Conservation (phyloP, 352 stramenopile species). For the Pythium scleroteichum region DNA sequence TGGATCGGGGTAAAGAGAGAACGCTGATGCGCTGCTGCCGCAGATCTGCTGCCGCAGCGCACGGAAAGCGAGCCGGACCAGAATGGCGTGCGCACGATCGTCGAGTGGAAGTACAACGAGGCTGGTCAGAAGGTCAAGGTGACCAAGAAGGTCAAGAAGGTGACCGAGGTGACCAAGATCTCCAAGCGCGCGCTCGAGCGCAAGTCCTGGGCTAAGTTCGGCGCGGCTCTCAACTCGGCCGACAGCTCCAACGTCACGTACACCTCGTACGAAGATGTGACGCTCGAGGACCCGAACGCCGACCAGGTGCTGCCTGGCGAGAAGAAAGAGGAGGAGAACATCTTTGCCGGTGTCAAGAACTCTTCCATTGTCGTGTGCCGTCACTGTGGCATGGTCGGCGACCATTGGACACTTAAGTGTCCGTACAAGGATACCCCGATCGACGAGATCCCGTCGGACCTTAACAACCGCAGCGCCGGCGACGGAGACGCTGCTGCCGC, state of each 20-base stretch:
- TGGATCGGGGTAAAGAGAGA: too few species aligned
- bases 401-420: conserved; percentile 92
- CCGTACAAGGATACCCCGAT: conserved; percentile 89
- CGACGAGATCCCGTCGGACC: conserved; percentile 74
- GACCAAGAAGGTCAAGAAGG: conserved; percentile 90
- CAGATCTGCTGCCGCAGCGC: conserved; percentile 75
- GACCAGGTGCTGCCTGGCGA: conserved; percentile 85
- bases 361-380: conserved; percentile 89
- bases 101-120: conserved; percentile 91
- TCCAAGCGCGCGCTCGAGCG: conserved; percentile 85
- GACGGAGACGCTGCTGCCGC: conserved; percentile 34
- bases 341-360: conserved; percentile 87
- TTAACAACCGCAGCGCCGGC: conserved; percentile 48
- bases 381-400: conserved; percentile 89
- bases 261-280: conserved; percentile 80
- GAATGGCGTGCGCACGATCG: conserved; percentile 80
- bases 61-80: conserved; percentile 82
- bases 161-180: conserved; percentile 77
- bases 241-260: conserved; percentile 89
- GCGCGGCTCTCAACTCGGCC: conserved; percentile 61
- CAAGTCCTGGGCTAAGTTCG: conserved; percentile 86
- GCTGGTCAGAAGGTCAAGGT: conserved; percentile 89
- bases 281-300: conserved; percentile 82
- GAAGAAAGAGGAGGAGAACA: conserved; percentile 89
- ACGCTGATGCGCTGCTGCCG: background rate